Base-by-base conservation (phyloP, 805 yeast genomes). In the Ogataea haglerorum region DNA sequence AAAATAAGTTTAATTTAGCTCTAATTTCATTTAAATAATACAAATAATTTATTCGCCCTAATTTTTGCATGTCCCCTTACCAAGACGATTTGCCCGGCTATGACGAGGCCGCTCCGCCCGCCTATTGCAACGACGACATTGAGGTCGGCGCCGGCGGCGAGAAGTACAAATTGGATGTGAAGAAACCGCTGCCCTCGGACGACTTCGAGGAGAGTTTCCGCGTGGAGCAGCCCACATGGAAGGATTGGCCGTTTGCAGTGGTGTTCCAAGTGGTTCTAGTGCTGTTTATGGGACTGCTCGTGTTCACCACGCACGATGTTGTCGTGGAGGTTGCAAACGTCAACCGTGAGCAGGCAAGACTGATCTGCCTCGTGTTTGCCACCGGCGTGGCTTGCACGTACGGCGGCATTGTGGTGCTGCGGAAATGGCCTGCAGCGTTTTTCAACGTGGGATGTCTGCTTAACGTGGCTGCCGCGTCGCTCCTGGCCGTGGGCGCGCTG, bases 401-500 rank as follows among this genome's bases (percentile, higher is more conserved):
- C 34, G 14, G 16, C n/a, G 23, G 22, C 13, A 13, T 19, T 15
- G 17, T 13, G 13, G 10, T 35, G 10, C 13, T 35, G 25, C 9
- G 34, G 12, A 10, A 32, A 6, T 23, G 37, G 19, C 45, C 49
- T 1, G 3, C 26, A 1, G 29, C 13, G 10, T 43, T 47, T 38
- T 38, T 47, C 16, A 27, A 21, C 14, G 15, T 13, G 4, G 49
- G 43, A 6, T 17, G 23, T 9, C 19, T 37, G 7, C 15, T 30
- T 10, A 37, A 34, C 30, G 28, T 33, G 54, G 68, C 85, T 12
- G 49, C 78, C 2, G 60, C 85, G 41, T 85, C 88, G 2, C 51
- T 85, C 13, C 93, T 83, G 10, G 78, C 91, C 6, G 76, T 87
- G 48, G 81, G 75, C 61, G 85, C 82, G 53, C 70, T 88, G 51